These are phyloP conservation scores for Phyllosticta paracitricarpa DNA, from an alignment of 2,329 filamentous ascomycete genomes.

Conservation along the genomic window DNA sequence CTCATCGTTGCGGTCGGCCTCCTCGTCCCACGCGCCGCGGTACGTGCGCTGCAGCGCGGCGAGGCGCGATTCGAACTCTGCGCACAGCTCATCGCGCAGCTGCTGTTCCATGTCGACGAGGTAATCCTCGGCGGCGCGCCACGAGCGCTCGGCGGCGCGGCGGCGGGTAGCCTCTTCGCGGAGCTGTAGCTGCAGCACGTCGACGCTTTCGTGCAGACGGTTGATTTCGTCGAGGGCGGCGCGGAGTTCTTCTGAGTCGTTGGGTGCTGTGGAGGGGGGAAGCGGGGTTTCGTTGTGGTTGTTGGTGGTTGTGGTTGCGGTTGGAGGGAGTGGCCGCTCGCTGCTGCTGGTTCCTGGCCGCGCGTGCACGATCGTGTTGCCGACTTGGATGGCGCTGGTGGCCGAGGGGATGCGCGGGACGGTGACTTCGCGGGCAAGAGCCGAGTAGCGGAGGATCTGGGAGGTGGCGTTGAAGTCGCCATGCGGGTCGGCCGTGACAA, in stretches of 20 bases:
- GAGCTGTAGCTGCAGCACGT: slow-evolving; percentile 60
- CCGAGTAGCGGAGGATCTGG: slow-evolving; percentile 89
- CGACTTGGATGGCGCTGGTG: slow-evolving; percentile 48
- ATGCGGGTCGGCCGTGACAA: slow-evolving; percentile 85
- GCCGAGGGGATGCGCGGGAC: slow-evolving; percentile 81
- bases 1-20: slow-evolving; percentile 67
- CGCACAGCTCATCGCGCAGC: slow-evolving; percentile 79
- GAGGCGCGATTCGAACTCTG: slow-evolving; percentile 73
- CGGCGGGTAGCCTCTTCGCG: slow-evolving; percentile 61
- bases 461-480: slow-evolving; percentile 96
- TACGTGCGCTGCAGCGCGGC: slow-evolving; percentile 69
- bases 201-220: slow-evolving; percentile 67
- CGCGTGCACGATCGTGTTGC: slow-evolving; percentile 16
- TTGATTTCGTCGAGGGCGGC: slow-evolving; percentile 71
- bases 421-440: slow-evolving; percentile 83
- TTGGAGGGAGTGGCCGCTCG: background rate
- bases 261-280: slow-evolving; percentile 22
- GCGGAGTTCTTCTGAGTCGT: slow-evolving; percentile 59
- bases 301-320: slow-evolving; percentile 26
- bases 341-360: slow-evolving; percentile 23
- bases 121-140: slow-evolving; percentile 52
- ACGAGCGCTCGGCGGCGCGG: slow-evolving; percentile 60
- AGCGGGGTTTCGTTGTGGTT: slow-evolving; percentile 20
- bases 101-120: slow-evolving; percentile 72
- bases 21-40: slow-evolving; percentile 67